phyloP scores from a whole-genome alignment of 768 basidiomycete genomes.

The Tulasnella sp. region DNA sequence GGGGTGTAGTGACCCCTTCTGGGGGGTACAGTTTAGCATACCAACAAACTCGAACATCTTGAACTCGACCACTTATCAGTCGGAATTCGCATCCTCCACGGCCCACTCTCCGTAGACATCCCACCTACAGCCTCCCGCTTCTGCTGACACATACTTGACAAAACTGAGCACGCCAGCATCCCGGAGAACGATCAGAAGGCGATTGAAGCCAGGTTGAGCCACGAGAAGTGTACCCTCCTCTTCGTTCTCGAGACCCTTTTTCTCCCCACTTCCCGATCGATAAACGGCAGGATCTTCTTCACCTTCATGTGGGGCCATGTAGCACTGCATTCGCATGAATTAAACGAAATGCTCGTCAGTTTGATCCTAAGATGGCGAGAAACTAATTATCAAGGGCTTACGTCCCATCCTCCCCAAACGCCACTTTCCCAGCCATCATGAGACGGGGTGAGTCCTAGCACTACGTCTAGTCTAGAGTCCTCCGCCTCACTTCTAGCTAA shows the following conservation, averaged over 20 bases:
- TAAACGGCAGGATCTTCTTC: slow-evolving; percentile 96
- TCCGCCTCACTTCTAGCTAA: slow-evolving; percentile 82
- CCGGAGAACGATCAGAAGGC: slow-evolving; percentile 79
- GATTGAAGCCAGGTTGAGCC: slow-evolving; percentile 86
- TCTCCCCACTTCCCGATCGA: slow-evolving; percentile 54
- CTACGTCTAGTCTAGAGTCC: slow-evolving; percentile 79
- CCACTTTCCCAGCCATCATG: slow-evolving; percentile 58
- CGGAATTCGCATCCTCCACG: slow-evolving; percentile 65
- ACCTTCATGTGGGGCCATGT: slow-evolving; percentile 91
- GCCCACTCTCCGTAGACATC: slow-evolving; percentile 91
- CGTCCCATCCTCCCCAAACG: slow-evolving; percentile 94
- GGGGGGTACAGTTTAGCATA: too few species aligned
- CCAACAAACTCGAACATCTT: too few species aligned
- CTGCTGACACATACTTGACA: slow-evolving; percentile 90
- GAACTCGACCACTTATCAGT: neutral
- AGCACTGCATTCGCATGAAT: slow-evolving; percentile 54
- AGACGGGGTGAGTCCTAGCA: slow-evolving; percentile 76
- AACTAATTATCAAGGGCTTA: slow-evolving; percentile 39
- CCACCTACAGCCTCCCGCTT: slow-evolving; percentile 88
- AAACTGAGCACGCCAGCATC: slow-evolving; percentile 93
- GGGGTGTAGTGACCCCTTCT: too few species aligned
- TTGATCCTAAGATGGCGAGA: slow-evolving; percentile 12
- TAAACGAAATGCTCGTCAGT: neutral
- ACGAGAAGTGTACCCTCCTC: slow-evolving; percentile 76
- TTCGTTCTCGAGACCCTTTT: slow-evolving; percentile 34